These are phyloP conservation scores for Rhizoclosmatium globosum DNA, from an alignment of 192 early-diverging fungal genomes.

Conservation along the genomic window DNA sequence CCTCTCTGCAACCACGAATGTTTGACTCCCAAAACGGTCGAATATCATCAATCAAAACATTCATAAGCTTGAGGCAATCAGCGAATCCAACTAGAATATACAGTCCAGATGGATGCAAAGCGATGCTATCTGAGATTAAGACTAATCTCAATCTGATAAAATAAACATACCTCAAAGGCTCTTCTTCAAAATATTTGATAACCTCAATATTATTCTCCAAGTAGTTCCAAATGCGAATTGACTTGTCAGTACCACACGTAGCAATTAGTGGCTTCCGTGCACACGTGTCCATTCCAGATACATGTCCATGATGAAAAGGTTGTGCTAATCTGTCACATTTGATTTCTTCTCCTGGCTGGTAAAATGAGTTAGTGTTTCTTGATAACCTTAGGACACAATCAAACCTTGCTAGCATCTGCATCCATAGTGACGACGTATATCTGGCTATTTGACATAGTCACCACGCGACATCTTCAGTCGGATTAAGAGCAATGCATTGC, in stretches of 20 bases:
- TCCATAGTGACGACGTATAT: constrained; percentile 48
- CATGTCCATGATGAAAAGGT: constrained; percentile 59
- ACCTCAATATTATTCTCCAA: constrained; percentile 65
- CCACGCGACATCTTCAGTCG: constrained; percentile 48
- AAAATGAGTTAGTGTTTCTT: neutral
- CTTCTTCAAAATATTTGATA: constrained; percentile 58
- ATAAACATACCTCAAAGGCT: constrained; percentile 50
- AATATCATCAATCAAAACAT: constrained; percentile 66
- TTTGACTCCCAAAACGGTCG: constrained; percentile 60
- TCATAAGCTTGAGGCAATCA: constrained; percentile 62
- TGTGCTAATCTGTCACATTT: constrained; percentile 56
- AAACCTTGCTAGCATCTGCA: constrained; percentile 49
- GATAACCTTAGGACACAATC: neutral
- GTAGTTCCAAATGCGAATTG: constrained; percentile 70
- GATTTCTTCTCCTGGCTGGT: constrained; percentile 50
- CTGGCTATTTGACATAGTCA: constrained; percentile 47
- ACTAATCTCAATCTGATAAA: neutral
- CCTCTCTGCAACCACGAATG: constrained; percentile 62
- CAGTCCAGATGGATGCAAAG: constrained; percentile 65
- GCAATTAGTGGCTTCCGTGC: constrained; percentile 65
- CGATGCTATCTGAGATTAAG: constrained; percentile 43
- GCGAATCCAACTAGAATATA: constrained; percentile 65
- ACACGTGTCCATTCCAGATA: constrained; percentile 62
- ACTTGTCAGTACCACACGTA: constrained; percentile 62
- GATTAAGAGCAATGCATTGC: constrained; percentile 41